A percentile compares a stretch with the other conserved stretches of the same genome.
These are phyloP conservation scores for Anisogramma anomala DNA, from an alignment of 2,329 filamentous ascomycete genomes.

Conservation along the genomic window DNA sequence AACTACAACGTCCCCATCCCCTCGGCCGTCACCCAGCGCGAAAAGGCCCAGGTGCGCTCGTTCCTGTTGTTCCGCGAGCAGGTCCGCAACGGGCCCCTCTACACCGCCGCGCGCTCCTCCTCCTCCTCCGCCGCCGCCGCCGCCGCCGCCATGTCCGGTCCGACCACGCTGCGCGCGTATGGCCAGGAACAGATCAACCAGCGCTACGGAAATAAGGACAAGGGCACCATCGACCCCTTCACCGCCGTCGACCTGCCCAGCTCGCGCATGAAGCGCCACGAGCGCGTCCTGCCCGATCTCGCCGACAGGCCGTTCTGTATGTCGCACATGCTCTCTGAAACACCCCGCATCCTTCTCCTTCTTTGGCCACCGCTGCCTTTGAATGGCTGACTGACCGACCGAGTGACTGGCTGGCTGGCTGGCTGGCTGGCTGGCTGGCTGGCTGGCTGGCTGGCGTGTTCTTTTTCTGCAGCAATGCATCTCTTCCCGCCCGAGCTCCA, in stretches of 20 bases:
- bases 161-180: conserved; percentile 32
- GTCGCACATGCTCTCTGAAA: conserved; percentile 12
- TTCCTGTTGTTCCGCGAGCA: conserved; percentile 47
- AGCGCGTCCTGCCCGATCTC: conserved; percentile 44
- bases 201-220: conserved; percentile 42
- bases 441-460: not conserved
- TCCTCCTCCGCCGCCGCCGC: conserved; percentile 23
- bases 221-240: conserved; percentile 46
- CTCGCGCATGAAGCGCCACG: conserved; percentile 39
- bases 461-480: not conserved
- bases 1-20: conserved; percentile 38
- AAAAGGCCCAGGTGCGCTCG: conserved; percentile 36
- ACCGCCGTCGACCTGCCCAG: conserved; percentile 47
- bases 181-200: conserved; percentile 48
- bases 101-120: conserved; percentile 41
- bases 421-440: too few relatives aligned
- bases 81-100: conserved; percentile 42
- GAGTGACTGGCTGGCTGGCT: too few relatives aligned
- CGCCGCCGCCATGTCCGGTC: too few relatives aligned
- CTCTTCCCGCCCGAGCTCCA: conserved; percentile 47
- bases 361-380: too few relatives aligned
- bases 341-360: not conserved
- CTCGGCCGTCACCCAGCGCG: conserved; percentile 30
- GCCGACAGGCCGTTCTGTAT: conserved; percentile 34
- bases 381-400: too few relatives aligned